phyloP scores from a whole-genome alignment of 2,329 filamentous ascomycete species.

The Calonectria pseudoturangicola region DNA sequence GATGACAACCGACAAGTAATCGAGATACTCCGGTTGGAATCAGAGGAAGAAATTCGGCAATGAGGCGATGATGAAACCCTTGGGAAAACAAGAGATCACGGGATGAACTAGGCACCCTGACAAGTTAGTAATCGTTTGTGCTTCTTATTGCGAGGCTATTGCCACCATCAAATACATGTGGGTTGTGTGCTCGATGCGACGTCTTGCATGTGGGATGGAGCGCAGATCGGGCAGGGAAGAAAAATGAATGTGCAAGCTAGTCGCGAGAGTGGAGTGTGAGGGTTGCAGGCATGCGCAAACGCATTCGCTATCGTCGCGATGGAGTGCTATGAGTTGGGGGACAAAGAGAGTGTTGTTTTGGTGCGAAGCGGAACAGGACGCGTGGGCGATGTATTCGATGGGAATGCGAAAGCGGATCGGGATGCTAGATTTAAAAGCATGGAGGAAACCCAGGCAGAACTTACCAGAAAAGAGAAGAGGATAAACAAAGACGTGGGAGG shows the following conservation, averaged over 20 bases:
- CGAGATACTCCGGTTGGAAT: slow-evolving; percentile 5
- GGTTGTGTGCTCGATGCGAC: neutral
- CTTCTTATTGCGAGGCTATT: too few species aligned
- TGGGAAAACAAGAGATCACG: slow-evolving; percentile 17
- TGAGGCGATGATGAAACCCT: slow-evolving; percentile 1
- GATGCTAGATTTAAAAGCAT: neutral
- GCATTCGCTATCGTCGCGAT: neutral
- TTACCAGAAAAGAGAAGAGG: slow-evolving; percentile 49
- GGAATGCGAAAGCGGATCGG: neutral
- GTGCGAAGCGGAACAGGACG: slow-evolving; percentile 10
- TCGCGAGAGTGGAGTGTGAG: neutral
- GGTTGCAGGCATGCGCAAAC: neutral
- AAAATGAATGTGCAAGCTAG: neutral
- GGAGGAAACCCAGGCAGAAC: slow-evolving; percentile 29
- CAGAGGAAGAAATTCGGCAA: neutral
- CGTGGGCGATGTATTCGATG: slow-evolving; percentile 9
- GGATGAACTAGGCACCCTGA: slow-evolving; percentile 26
- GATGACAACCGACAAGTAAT: slow-evolving; percentile 26
- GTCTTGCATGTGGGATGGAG: slow-evolving; percentile 13
- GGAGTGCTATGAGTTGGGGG: neutral
- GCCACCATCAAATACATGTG: slow-evolving; percentile 10
- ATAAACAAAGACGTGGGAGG: slow-evolving; percentile 39
- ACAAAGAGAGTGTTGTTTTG: slow-evolving; percentile 9
- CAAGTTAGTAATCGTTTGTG: neutral
- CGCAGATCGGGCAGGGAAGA: neutral